Evolutionary conservation across 306 rosid species (phyloP).

Genomic region (Mucuna pruriens): DNA sequence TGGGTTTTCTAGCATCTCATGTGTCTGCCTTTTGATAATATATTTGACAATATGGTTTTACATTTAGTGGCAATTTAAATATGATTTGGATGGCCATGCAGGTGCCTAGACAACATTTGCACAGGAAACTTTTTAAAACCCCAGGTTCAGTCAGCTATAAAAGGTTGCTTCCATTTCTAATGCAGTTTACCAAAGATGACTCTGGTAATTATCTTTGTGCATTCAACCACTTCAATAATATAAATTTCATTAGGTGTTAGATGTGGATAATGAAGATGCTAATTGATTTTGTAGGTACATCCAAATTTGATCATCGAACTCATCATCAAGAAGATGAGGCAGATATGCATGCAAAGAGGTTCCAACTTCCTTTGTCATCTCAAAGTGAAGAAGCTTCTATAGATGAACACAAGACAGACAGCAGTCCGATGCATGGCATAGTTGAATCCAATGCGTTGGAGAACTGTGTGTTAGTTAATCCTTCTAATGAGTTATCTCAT

Average conservation of each 20-base stretch:
- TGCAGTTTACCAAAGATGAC: slow-evolving; percentile 47
- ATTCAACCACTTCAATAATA: not conserved
- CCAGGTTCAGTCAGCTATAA: slow-evolving; percentile 78
- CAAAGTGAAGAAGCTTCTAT: slow-evolving; percentile 34
- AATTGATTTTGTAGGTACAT: slow-evolving; percentile 41
- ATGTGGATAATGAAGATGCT: slow-evolving; percentile 20
- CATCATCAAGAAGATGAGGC: slow-evolving; percentile 6
- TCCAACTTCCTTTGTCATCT: slow-evolving; percentile 34
- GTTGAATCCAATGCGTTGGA: slow-evolving; percentile 38
- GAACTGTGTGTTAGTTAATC: slow-evolving; percentile 25
- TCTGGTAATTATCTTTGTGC: slow-evolving; percentile 45
- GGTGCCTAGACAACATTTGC: slow-evolving; percentile 64
- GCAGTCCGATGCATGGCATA: slow-evolving; percentile 9
- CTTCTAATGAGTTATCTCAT: slow-evolving; percentile 39
- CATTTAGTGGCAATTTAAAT: slow-evolving; percentile 14
- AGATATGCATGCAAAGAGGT: not conserved
- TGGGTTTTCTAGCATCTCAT: not conserved
- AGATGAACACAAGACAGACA: slow-evolving; percentile 2
- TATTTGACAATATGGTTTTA: not conserved
- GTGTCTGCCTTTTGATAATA: not conserved
- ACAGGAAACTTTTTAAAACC: slow-evolving; percentile 65
- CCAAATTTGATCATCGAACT: slow-evolving; percentile 32
- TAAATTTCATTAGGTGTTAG: not conserved
- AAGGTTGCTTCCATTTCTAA: slow-evolving; percentile 78
- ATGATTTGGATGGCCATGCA: slow-evolving; percentile 40